Evolutionary conservation across 331 rosid species (phyloP), one percentile per base, ranked within the genome.

Genomic region (Quercus phellos): DNA sequence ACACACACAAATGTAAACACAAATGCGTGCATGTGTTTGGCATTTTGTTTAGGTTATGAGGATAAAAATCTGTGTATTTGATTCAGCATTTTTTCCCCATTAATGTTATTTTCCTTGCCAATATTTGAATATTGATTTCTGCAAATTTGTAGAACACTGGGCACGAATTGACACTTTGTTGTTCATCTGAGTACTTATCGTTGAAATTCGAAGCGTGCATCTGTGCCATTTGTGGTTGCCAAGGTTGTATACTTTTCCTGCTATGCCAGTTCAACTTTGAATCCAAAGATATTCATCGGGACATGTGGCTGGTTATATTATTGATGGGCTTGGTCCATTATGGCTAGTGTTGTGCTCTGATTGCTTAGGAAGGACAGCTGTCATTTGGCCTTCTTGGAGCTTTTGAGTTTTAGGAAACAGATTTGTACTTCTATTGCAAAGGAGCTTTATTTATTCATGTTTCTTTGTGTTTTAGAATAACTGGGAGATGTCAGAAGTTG

Each of bases 401-500:
- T 27, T 68, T 66, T 81, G 70, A 51, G 54, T 70, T 72, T 34
- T 43, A 42, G 51, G 35, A 27, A 63, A 68, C 73, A 77, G 26
- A 54, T 30, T 81, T 43, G 29, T 34, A 61, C 77, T 72, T 80
- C 63, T 22, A 5, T 51, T 50, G 59, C 26, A 54, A 56, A 75
- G 59, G 27, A 76, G 77, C 59, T 51, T 78, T 77, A 35, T 55
- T 29, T 21, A 19, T 72, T 55, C 59, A 6, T 64, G 22, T 55
- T 71, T 51, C 64, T 55, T 0, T 4, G 74, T 64, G 70, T 30
- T 72, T 61, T 54, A 78, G 73, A 72, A 75, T 80, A 50, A 70
- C 79, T 86, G 78, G 82, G 84, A 80, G 86, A 95, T 95, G 98
- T 90, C 98, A 81, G 99, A 95, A 89, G 81, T 74, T 86, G 94